These are phyloP conservation scores for Pseudisothecium myosuroides DNA, from an alignment of 225 moss, liverwort and hornwort species.

Conservation along the genomic window DNA sequence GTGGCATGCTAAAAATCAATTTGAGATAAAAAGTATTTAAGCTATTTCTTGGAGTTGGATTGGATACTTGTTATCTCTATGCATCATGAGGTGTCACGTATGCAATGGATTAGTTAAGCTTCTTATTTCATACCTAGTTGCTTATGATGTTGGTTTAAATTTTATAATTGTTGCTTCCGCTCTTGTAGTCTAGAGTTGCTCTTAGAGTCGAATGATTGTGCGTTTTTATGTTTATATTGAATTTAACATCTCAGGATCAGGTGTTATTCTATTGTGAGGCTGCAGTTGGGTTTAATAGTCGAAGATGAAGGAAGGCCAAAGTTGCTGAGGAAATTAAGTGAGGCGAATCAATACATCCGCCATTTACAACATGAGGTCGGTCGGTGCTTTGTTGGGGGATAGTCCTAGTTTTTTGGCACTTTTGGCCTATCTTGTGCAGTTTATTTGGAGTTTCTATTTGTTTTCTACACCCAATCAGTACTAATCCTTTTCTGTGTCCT, in stretches of 20 bases:
- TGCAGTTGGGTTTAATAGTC: slow-evolving; percentile 21
- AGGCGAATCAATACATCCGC: slow-evolving; percentile 43
- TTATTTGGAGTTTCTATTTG: not conserved
- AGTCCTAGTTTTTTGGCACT: not conserved
- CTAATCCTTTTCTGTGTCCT: not conserved
- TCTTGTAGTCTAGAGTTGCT: not conserved
- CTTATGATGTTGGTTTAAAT: not conserved
- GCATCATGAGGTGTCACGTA: not conserved
- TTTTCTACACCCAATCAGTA: not conserved
- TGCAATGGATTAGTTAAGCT: not conserved
- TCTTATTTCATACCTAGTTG: not conserved
- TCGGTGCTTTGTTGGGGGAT: not conserved
- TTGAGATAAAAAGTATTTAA: not conserved
- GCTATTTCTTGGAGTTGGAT: not conserved
- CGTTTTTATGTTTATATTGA: slow-evolving; percentile 1
- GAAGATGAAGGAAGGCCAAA: slow-evolving; percentile 30
- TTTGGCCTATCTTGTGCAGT: not conserved
- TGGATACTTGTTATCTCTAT: not conserved
- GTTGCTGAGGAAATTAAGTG: slow-evolving; percentile 38
- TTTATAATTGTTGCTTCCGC: not conserved
- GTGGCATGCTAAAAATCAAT: not conserved
- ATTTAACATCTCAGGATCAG: slow-evolving; percentile 39
- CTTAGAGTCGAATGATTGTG: not conserved
- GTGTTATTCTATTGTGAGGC: slow-evolving; percentile 29
- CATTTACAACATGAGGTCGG: slow-evolving; percentile 37